Conservation (phyloP, 805 yeast genomes). For the Kazachstania kunashirensis region DNA sequence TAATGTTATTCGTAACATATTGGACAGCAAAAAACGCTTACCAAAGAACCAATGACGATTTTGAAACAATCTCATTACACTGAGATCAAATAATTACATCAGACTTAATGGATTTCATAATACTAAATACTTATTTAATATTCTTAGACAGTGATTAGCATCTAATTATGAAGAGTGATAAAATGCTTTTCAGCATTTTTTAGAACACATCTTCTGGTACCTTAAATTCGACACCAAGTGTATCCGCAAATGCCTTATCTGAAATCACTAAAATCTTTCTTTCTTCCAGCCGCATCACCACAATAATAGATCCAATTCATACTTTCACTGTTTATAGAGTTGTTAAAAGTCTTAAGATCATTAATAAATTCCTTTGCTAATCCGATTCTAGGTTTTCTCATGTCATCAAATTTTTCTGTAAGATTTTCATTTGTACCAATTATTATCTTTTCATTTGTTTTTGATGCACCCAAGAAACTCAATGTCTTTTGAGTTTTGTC, state of each 20-base stretch:
- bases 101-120: too few species aligned
- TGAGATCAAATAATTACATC: too few species aligned
- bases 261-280: slow-evolving; percentile 69
- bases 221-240: slow-evolving; percentile 42
- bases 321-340: slow-evolving; percentile 1
- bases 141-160: too few species aligned
- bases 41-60: not conserved
- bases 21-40: too few species aligned
- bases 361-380: slow-evolving; percentile 54
- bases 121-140: too few species aligned
- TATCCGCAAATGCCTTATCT: slow-evolving; percentile 61
- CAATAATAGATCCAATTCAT: slow-evolving; percentile 38
- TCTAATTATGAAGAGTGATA: not conserved
- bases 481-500: not conserved
- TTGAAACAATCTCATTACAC: slow-evolving; percentile 1
- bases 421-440: not conserved
- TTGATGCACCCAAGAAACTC: not conserved
- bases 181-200: too few species aligned
- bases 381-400: slow-evolving; percentile 70
- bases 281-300: slow-evolving; percentile 97
- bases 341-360: slow-evolving; percentile 27
- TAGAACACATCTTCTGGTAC: slow-evolving; percentile 66
- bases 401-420: slow-evolving; percentile 18
- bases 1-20: not conserved
- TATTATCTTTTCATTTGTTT: not conserved